phyloP scores from a whole-genome alignment of 495 filamentous ascomycete species.

The Lasiosphaeriaceae sp. region DNA sequence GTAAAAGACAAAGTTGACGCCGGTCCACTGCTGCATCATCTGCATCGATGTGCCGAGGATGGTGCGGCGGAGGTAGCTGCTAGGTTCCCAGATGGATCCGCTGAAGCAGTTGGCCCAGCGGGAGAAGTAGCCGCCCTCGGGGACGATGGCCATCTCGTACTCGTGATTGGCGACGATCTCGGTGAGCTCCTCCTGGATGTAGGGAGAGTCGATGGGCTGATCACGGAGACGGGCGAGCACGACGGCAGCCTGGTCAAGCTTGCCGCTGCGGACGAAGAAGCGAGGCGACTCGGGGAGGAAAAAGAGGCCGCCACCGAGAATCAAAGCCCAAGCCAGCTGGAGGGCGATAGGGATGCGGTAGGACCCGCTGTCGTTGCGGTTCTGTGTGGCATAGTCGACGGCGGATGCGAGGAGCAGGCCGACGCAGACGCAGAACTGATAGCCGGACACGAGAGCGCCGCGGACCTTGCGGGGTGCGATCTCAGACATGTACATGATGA shows the following conservation, averaged over 20 bases:
- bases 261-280: conserved; percentile 68
- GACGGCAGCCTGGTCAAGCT: conserved; percentile 56
- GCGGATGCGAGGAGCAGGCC: conserved; percentile 67
- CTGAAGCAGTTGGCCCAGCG: conserved; percentile 63
- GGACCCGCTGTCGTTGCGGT: conserved; percentile 57
- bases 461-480: conserved; percentile 61
- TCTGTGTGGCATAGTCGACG: conserved; percentile 67
- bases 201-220: conserved; percentile 58
- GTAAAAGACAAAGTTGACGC: conserved; percentile 89
- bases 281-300: conserved; percentile 73
- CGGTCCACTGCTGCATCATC: conserved; percentile 67
- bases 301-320: conserved; percentile 56
- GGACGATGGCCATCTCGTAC: conserved; percentile 64
- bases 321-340: conserved; percentile 65
- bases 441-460: conserved; percentile 68
- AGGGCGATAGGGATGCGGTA: conserved; percentile 71
- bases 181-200: conserved; percentile 63
- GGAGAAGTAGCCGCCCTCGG: conserved; percentile 56
- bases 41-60: conserved; percentile 68
- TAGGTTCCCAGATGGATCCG: conserved; percentile 49
- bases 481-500: conserved; percentile 75
- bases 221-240: conserved; percentile 62
- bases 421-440: conserved; percentile 73
- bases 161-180: conserved; percentile 83
- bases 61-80: conserved; percentile 62